These are phyloP conservation scores for Reutealis trisperma DNA, from an alignment of 345 rosid species.

Conservation along the genomic window DNA sequence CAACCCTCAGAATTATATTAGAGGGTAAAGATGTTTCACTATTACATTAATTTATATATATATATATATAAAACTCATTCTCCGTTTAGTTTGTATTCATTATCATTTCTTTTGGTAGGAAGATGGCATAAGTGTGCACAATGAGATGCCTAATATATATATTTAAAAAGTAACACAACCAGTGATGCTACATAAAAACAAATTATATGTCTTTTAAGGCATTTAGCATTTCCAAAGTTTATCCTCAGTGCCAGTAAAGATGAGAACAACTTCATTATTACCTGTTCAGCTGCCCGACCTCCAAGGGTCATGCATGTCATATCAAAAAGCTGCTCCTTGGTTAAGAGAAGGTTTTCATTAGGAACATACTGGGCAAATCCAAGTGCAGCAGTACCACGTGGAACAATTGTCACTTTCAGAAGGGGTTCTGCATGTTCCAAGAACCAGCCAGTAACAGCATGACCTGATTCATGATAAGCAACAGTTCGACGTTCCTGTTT, in stretches of 20 bases:
- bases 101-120: neutral
- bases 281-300: conserved; percentile 96
- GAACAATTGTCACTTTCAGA: conserved; percentile 89
- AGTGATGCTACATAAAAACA: neutral
- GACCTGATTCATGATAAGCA: conserved; percentile 94
- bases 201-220: neutral
- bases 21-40: neutral
- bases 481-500: conserved; percentile 75
- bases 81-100: neutral
- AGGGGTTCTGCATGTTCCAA: conserved; percentile 91
- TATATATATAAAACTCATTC: neutral
- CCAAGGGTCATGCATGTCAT: conserved; percentile 97
- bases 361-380: conserved; percentile 96
- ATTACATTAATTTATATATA: neutral
- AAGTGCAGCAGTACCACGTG: conserved; percentile 93
- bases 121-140: neutral
- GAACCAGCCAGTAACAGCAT: conserved; percentile 92
- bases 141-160: neutral
- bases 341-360: conserved; percentile 88
- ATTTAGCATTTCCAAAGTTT: neutral
- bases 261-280: conserved; percentile 4
- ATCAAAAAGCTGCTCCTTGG: conserved; percentile 89
- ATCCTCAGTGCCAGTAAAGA: neutral
- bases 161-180: neutral
- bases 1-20: neutral